Evolutionary conservation across 2,329 filamentous ascomycete species (phyloP), one percentile per base, ranked within the genome.

Genomic region (Alternaria novae-zelandiae): DNA sequence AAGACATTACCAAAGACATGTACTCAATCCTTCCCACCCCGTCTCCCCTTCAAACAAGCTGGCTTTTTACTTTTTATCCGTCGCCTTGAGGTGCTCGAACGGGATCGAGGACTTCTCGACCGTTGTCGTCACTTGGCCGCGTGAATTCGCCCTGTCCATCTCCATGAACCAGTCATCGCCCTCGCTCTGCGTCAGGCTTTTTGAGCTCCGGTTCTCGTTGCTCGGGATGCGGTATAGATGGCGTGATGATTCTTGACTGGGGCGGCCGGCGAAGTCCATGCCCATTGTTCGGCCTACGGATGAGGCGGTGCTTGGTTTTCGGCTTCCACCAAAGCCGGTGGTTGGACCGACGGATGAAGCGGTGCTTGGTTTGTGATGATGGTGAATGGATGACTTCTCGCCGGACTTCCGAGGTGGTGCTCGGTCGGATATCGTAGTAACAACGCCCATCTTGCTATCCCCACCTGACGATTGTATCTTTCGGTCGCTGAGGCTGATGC

Each of bases 221-320:
- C 53, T 67, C 9, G 56, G 21, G 0, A 61, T 50, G 11, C 51
- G 67, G 41, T 66, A 67, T 20, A 78, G 60, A n/a, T 70, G 66
- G 41, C 66, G 70, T 43, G 70, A 63, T 5, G 74, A 77, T 2
- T 79, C 76, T 13, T 72, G 66, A 4, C 73, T 75, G 6, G 59
- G 15, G n/a, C 74, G 70, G 2, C 57, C 51, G n/a, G 63, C 66
- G 28, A 69, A 46, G 2, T 63, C 59, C 36, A 63, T 41, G 13
- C 54, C 58, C 7, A 70, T 64, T 12, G 60, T 66, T 8, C 49
- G 50, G 21, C 71, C 69, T 13, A 65, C 45, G 1, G 68, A 68
- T 6, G 69, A 66, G 2, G 69, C 49, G 17, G 61, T 65, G 46
- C 66, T 68, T 28, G 46, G 11, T 21, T 51, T 57, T 15, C 74